Base-by-base conservation (phyloP, 2,329 filamentous ascomycete genomes). In the Ascochyta pisi region DNA sequence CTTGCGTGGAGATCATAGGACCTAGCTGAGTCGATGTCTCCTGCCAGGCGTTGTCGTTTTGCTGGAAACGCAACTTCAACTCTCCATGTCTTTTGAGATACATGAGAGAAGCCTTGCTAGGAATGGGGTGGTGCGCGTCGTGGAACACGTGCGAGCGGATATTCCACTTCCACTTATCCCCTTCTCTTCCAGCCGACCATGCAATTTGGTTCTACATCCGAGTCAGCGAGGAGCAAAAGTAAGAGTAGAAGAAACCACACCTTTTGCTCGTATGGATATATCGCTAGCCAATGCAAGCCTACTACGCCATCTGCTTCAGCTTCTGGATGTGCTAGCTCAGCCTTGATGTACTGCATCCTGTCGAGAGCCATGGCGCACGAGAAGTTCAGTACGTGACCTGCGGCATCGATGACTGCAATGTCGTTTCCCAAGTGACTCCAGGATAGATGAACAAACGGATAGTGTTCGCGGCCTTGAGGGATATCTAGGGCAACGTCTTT, bases 341-440 rank as follows among this genome's bases (percentile, higher is more conserved):
- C 83, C 38, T 87, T 84, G 45, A 82, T 81, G 9, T 85, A 73
- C 29, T 82, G 84, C 53, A 93, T 85, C 48, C 87, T 85, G 69
- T 96, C 96, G 41, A 97, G 77, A 7, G 87, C 86, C 58, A 88
- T 84, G 15, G 84, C 83, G 63, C 92, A 88, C 42, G 84, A 86
- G 63, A 93, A 83, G 49, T 97, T 86, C 56, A 87, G 84, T 22
- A 96, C 84, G 54, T 91, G 85, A 6, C 94, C 95, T 23, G 86
- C 85, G 26, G 87, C 83, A 75, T 98, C 94, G 56, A 95, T 83
- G 16, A 95, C 84, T 2, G 92, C 93, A 50, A 99, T 82, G 65
- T 98, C 95, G 2, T 88, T 87, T 33, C 86, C 89, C 5, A 84
- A 83, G 13, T 88, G 86, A 45, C 90, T 90, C 92, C 93, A 98